A percentile compares a stretch with the other conserved stretches of the same genome.
Evolutionary conservation across 73 alveolate genomes (phyloP).

Genomic region (Stentor roeselii): DNA sequence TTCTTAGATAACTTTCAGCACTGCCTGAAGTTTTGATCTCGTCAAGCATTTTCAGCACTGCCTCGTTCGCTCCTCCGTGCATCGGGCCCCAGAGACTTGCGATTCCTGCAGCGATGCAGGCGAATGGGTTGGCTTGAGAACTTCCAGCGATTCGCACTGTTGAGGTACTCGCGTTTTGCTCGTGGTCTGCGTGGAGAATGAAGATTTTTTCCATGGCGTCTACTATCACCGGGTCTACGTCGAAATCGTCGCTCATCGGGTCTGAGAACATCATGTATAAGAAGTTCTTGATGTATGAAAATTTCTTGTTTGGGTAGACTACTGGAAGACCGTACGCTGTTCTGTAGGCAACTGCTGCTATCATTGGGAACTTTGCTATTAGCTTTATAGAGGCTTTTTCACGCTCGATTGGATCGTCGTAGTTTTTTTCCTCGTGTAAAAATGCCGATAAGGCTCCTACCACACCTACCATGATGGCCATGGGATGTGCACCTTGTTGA

Average conservation of each 20-base stretch:
- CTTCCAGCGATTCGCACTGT: slow-evolving; percentile 97
- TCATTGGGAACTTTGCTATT: slow-evolving; percentile 84
- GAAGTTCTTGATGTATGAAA: slow-evolving; percentile 70
- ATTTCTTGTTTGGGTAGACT: slow-evolving; percentile 68
- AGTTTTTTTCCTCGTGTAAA: slow-evolving; percentile 57
- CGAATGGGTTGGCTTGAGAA: slow-evolving; percentile 94
- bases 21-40: slow-evolving; percentile 59
- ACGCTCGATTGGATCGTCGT: slow-evolving; percentile 63
- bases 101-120: slow-evolving; percentile 97
- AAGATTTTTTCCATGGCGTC: slow-evolving; percentile 78
- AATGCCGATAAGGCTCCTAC: slow-evolving; percentile 86
- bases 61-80: slow-evolving; percentile 98
- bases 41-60: slow-evolving; percentile 82
- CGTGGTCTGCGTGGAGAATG: slow-evolving; percentile 89
- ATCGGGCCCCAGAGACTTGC: slow-evolving; percentile 98
- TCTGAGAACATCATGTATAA: slow-evolving; percentile 85
- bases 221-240: slow-evolving; percentile 63
- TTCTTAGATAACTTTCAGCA: slow-evolving; percentile 54
- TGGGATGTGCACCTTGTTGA: slow-evolving; percentile 78
- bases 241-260: slow-evolving; percentile 76
- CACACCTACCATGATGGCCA: slow-evolving; percentile 85
- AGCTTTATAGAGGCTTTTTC: slow-evolving; percentile 71
- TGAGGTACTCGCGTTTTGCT: slow-evolving; percentile 95
- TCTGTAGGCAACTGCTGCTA: slow-evolving; percentile 83
- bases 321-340: slow-evolving; percentile 81